These are phyloP conservation scores for Tricholoma sp. DNA, from an alignment of 768 basidiomycete genomes.

Conservation along the genomic window DNA sequence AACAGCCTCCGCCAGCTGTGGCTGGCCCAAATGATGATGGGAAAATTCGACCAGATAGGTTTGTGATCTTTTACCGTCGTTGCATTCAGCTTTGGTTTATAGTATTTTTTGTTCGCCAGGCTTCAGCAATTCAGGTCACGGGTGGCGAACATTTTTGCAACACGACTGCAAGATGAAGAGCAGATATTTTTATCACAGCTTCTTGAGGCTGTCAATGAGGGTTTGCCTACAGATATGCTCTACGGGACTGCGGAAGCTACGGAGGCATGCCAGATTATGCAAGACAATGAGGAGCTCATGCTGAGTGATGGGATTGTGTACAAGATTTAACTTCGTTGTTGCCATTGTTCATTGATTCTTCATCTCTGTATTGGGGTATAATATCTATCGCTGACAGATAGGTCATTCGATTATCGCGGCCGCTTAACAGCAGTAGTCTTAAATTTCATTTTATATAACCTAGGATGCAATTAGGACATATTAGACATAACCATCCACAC, in stretches of 20 bases:
- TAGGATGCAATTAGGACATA: no score
- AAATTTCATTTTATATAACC: no score
- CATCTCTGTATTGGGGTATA: neutral
- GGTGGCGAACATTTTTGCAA: slow-evolving; percentile 67
- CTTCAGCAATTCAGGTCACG: slow-evolving; percentile 75
- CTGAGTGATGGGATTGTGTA: slow-evolving; percentile 83
- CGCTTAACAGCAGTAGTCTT: no score
- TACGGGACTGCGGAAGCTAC: slow-evolving; percentile 84
- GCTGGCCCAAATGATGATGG: slow-evolving; percentile 34
- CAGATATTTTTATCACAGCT: slow-evolving; percentile 66
- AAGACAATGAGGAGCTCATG: slow-evolving; percentile 79
- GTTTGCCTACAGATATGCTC: slow-evolving; percentile 57
- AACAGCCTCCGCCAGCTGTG: slow-evolving; percentile 30
- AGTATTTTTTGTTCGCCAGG: slow-evolving; percentile 32
- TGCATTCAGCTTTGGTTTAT: slow-evolving; percentile 4
- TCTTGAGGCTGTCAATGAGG: slow-evolving; percentile 71
- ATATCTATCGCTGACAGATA: no score
- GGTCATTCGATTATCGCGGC: no score
- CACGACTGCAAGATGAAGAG: slow-evolving; percentile 68
- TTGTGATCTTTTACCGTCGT: slow-evolving; percentile 20
- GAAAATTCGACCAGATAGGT: slow-evolving; percentile 56
- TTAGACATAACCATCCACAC: no score
- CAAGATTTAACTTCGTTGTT: slow-evolving; percentile 53
- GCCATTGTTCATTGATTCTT: no score
- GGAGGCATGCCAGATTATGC: slow-evolving; percentile 69